Conservation (phyloP, 768 basidiomycete species). For the Rossbeevera mucosa region DNA sequence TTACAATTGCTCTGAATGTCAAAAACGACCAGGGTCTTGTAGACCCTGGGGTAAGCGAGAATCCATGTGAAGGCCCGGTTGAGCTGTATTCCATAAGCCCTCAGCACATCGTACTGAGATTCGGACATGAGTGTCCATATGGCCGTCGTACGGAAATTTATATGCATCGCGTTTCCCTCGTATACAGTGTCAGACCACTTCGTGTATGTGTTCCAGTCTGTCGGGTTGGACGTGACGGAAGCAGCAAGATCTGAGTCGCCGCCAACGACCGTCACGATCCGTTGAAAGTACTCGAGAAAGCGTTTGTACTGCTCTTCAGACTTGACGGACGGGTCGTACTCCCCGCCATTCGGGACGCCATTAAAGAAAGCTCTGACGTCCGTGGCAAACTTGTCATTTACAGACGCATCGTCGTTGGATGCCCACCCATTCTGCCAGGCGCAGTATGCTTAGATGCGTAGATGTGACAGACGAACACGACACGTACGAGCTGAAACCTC, state of each 20-base stretch:
- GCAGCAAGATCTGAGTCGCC: neutral
- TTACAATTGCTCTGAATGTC: conserved; percentile 8
- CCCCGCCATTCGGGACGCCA: conserved; percentile 1
- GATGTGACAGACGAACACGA: neutral
- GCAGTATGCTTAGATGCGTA: neutral
- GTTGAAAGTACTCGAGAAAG: conserved; percentile 6
- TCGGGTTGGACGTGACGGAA: neutral
- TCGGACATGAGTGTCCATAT: conserved; percentile 3
- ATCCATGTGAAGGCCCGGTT: conserved; percentile 3
- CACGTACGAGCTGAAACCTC: conserved; percentile 1
- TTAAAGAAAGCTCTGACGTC: conserved; percentile 3
- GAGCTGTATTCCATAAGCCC: neutral
- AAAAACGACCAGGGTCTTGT: neutral
- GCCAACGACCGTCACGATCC: neutral
- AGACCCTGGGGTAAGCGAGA: neutral
- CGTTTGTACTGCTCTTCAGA: conserved; percentile 3
- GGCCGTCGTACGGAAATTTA: neutral
- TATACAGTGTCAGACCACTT: neutral
- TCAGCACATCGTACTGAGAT: neutral
- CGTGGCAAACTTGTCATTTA: conserved; percentile 2
- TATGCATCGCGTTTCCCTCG: neutral
- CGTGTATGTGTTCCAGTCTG: neutral
- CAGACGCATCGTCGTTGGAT: neutral
- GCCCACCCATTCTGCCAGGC: conserved; percentile 1
- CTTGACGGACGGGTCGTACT: conserved; percentile 1